A percentile compares a stretch with the other conserved stretches of the same genome.
Evolutionary conservation across 2,329 filamentous ascomycete species (phyloP).

Genomic region (Pseudogymnoascus sp.): DNA sequence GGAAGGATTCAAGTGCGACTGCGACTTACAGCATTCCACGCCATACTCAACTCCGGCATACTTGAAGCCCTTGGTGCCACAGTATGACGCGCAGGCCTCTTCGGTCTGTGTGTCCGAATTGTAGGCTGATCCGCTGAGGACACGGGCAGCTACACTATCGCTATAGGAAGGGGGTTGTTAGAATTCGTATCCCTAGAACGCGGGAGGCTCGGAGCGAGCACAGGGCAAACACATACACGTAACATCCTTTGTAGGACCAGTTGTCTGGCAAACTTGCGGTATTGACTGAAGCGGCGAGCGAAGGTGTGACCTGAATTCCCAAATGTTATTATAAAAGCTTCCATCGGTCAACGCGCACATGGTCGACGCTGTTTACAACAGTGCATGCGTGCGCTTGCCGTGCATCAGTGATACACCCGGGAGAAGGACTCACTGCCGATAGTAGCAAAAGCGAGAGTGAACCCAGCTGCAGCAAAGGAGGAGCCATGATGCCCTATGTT

Average conservation of each 20-base stretch:
- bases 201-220: background rate
- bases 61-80: constrained; percentile 16
- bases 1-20: background rate
- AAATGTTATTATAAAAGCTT: constrained; percentile 1
- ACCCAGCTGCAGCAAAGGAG: background rate
- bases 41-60: constrained; percentile 25
- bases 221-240: background rate
- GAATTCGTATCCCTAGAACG: background rate
- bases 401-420: background rate
- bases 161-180: constrained; percentile 5
- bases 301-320: background rate
- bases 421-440: background rate
- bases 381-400: background rate
- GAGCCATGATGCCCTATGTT: background rate
- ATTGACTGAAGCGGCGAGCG: constrained; percentile 1
- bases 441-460: constrained; percentile 1
- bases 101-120: constrained; percentile 19
- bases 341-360: background rate
- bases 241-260: constrained; percentile 3
- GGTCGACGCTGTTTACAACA: background rate
- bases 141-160: constrained; percentile 11
- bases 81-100: constrained; percentile 21
- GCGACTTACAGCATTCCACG: constrained; percentile 22
- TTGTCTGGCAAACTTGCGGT: background rate
- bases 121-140: constrained; percentile 17